Conservation (phyloP, 768 basidiomycete species). For the Phlebiopsis gigantea region DNA sequence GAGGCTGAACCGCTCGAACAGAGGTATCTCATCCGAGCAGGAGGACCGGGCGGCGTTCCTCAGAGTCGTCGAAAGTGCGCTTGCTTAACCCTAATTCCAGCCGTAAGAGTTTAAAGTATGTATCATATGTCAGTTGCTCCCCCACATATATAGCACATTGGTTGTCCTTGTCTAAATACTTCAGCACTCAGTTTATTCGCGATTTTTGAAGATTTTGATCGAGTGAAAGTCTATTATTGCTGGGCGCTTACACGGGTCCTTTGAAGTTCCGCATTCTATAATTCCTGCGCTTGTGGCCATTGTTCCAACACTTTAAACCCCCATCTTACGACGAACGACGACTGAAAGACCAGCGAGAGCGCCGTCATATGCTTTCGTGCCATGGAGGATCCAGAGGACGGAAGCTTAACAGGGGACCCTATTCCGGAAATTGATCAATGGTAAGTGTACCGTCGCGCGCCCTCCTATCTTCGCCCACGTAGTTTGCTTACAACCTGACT, state of each 20-base stretch:
- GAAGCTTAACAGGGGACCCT: neutral
- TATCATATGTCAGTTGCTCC: neutral
- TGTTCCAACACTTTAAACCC: neutral
- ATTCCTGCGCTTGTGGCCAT: neutral
- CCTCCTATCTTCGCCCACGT: neutral
- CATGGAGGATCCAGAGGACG: conserved; percentile 1
- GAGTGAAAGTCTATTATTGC: neutral
- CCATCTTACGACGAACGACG: neutral
- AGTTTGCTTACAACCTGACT: neutral
- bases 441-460: neutral
- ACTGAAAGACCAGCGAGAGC: neutral
- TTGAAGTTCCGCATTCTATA: neutral
- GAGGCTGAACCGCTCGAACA: conserved; percentile 33
- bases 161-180: neutral
- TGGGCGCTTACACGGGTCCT: neutral
- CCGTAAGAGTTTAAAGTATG: neutral
- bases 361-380: neutral
- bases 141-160: neutral
- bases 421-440: neutral
- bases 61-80: conserved; percentile 24
- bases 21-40: conserved; percentile 7
- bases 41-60: conserved; percentile 28
- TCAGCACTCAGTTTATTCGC: too few species aligned
- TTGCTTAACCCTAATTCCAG: neutral
- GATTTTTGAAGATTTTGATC: neutral